phyloP scores from a whole-genome alignment of 164 flowering plant genomes.

The Macadamia integrifolia region DNA sequence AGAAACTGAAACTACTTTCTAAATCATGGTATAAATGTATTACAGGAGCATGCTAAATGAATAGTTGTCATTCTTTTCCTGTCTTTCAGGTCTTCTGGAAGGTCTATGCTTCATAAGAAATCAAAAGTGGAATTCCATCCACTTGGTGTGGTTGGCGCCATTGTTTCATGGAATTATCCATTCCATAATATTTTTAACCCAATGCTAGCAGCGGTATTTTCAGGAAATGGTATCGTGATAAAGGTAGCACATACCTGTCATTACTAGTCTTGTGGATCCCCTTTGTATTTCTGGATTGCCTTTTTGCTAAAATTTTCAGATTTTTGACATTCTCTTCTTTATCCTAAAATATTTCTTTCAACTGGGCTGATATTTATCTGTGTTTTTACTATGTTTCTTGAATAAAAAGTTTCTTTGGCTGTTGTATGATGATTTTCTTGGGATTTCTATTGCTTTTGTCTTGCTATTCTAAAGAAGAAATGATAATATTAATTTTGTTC shows the following conservation, averaged over 20 bases:
- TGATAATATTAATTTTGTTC: background rate
- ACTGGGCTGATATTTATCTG: background rate
- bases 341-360: background rate
- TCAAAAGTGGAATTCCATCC: conserved; percentile 92
- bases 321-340: background rate
- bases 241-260: conserved; percentile 44
- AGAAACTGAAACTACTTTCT: too few species aligned
- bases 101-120: conserved; percentile 89
- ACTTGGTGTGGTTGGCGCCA: conserved; percentile 94
- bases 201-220: conserved; percentile 93
- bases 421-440: background rate
- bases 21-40: too few species aligned
- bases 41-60: too few species aligned
- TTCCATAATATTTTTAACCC: conserved; percentile 95
- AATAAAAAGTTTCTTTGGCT: too few species aligned
- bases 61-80: conserved; percentile 1
- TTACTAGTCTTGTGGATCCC: too few species aligned
- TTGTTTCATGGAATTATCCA: conserved; percentile 98
- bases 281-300: too few species aligned
- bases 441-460: background rate
- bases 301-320: too few species aligned
- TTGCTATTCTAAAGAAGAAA: background rate
- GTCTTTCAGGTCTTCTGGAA: conserved; percentile 67
- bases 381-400: background rate
- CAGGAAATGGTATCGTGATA: conserved; percentile 86